phyloP scores from a whole-genome alignment of 1,139 yeast genomes.

The Kodamaea sp. region DNA sequence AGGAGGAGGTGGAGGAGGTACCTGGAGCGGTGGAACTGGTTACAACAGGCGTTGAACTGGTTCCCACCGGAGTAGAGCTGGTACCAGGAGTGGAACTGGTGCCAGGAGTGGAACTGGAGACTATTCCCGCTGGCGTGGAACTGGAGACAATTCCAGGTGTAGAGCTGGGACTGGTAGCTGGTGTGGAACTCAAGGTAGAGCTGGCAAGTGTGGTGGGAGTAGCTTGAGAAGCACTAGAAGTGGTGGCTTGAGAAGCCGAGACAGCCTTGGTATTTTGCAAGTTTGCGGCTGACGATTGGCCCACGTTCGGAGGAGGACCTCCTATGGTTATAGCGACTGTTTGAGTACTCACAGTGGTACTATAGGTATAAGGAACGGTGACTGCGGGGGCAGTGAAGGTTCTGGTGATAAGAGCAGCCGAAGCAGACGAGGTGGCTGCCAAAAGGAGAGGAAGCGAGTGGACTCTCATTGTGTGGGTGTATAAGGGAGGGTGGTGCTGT shows the following conservation, averaged over 20 bases:
- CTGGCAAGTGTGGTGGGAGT: slow-evolving; percentile 10
- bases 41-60: slow-evolving; percentile 8
- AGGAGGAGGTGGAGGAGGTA: slow-evolving; percentile 8
- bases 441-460: slow-evolving; percentile 13
- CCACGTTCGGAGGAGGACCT: slow-evolving; percentile 15
- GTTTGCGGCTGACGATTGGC: slow-evolving; percentile 3
- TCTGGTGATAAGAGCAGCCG: slow-evolving; percentile 30
- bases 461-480: slow-evolving; percentile 3
- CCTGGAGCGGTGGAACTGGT: slow-evolving; percentile 7
- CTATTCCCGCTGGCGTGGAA: slow-evolving; percentile 3
- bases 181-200: slow-evolving; percentile 2
- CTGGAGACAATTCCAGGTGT: slow-evolving; percentile 14
- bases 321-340: slow-evolving; percentile 10
- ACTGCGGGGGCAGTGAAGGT: slow-evolving; percentile 34
- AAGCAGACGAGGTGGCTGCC: slow-evolving; percentile 28
- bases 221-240: slow-evolving; percentile 5
- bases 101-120: slow-evolving; percentile 4
- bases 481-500: slow-evolving; percentile 1
- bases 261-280: slow-evolving; percentile 2
- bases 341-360: slow-evolving; percentile 17
- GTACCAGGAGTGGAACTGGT: slow-evolving; percentile 1
- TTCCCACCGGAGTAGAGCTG: slow-evolving; percentile 10
- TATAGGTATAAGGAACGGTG: slow-evolving; percentile 25
- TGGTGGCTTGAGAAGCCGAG: slow-evolving; percentile 1
- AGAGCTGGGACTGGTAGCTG: slow-evolving; percentile 8